These are phyloP conservation scores for Aspergillus sp. DNA, from an alignment of 2,329 filamentous ascomycete species.

Conservation along the genomic window DNA sequence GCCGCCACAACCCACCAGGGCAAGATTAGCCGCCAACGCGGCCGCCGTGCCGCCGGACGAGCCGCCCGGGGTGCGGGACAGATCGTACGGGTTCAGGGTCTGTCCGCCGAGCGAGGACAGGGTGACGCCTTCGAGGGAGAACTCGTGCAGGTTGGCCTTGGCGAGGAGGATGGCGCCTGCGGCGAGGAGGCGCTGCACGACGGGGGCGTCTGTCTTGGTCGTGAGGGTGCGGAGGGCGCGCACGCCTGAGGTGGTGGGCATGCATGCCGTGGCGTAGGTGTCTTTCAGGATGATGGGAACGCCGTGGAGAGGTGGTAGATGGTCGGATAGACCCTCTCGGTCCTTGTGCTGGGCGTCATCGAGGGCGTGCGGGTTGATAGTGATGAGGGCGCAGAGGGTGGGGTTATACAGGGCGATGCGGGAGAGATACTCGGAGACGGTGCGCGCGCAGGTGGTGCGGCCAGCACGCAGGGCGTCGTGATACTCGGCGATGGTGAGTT, in stretches of 20 bases:
- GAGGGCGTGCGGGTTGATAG: constrained; percentile 52
- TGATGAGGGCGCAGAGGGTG: constrained; percentile 57
- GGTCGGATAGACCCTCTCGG: not conserved
- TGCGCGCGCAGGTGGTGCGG: constrained; percentile 53
- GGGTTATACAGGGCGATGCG: constrained; percentile 59
- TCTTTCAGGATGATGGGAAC: constrained; percentile 65
- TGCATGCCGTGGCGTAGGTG: constrained; percentile 58
- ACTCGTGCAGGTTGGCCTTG: constrained; percentile 63
- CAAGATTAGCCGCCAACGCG: constrained; percentile 58
- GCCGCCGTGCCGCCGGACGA: constrained; percentile 64
- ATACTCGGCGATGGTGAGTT: constrained; percentile 59
- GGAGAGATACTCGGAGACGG: constrained; percentile 57
- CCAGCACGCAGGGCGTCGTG: constrained; percentile 57
- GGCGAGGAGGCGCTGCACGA: constrained; percentile 50
- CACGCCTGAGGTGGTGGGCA: constrained; percentile 59
- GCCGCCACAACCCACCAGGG: constrained; percentile 58
- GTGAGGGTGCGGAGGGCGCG: constrained; percentile 50
- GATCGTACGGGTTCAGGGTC: constrained; percentile 66
- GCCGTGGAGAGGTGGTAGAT: constrained; percentile 51
- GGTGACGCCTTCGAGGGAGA: constrained; percentile 63
- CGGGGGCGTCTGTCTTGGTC: constrained; percentile 45
- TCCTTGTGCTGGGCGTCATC: constrained; percentile 45
- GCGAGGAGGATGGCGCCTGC: constrained; percentile 60
- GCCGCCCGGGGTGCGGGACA: constrained; percentile 63
- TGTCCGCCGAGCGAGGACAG: constrained; percentile 65